Evolutionary conservation across 2,329 filamentous ascomycete species (phyloP).

Genomic region (Aspergillus novofumigatus): DNA sequence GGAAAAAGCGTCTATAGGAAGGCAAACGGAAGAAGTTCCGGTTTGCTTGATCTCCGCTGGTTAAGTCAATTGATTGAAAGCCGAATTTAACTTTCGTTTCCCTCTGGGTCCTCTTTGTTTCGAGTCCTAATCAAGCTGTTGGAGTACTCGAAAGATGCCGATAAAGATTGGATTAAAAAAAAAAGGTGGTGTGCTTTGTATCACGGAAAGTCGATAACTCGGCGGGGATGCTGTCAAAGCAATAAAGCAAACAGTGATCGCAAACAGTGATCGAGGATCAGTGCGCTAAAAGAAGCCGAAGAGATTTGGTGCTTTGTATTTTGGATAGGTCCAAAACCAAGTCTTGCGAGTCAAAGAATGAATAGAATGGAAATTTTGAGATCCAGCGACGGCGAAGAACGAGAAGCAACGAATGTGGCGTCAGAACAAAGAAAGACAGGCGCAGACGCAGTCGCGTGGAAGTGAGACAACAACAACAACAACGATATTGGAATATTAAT

Average conservation of each 20-base stretch:
- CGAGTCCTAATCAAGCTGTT: not conserved
- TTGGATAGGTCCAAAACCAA: constrained; percentile 1
- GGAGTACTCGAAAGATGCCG: not conserved
- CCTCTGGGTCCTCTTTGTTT: not conserved
- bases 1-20: no score
- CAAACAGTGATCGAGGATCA: not conserved
- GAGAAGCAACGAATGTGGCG: not conserved
- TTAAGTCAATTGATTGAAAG: not conserved
- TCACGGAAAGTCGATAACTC: not conserved
- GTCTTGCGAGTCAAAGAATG: not conserved
- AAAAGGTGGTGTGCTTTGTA: not conserved
- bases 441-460: not conserved
- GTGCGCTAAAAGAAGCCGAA: not conserved
- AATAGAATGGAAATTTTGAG: not conserved
- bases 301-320: not conserved
- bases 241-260: not conserved
- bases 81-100: not conserved
- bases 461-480: not conserved
- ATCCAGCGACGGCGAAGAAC: not conserved
- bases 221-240: not conserved
- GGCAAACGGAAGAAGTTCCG: not conserved
- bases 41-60: not conserved
- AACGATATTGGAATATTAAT: not conserved
- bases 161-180: not conserved
- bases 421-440: not conserved